Evolutionary conservation across 129 eudicot species (phyloP), one percentile per base, ranked within the genome.

Genomic region (Oenanthe sinensis): DNA sequence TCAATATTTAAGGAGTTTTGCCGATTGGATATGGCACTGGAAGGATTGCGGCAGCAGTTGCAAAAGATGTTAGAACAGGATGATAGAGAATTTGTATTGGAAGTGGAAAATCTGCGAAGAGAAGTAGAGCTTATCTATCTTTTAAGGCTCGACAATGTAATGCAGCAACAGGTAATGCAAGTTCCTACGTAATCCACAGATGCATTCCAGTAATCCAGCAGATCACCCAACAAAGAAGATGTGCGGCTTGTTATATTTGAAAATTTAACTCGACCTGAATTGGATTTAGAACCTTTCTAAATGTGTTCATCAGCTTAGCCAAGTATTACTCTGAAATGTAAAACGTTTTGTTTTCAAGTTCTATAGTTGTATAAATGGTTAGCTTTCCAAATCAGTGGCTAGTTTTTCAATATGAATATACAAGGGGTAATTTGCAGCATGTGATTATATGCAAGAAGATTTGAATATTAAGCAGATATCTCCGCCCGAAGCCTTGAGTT

Each of bases 31-130:
- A 90, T 77, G 73, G 93, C 87, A 42, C 72, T 94, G 77, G 90
- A 85, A 79, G 90, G 84, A 63, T 87, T 84, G 92, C 86, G 87
- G 80, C 78, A 71, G 77, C 96, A 86, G 45, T 85, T 93, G 65
- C 85, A 88, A 55, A 82, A 49, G 75, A 81, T 85, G 77, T 45
- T 47, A 67, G 91, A 86, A 8, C 90, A 85, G 70, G 58, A 84
- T 76, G 80, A 75, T 52, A 75, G 75, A 48, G 98, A 90, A 69
- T 91, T 84, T 80, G 98, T 96, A 5, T 40, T 48, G 72, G 98
- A 94, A 55, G 84, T 94, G 40, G 93, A 91, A 81, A 87, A 81
- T 82, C 92, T 94, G 81, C 87, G 98, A 26, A 82, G 81, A 82
- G 97, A 94, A 86, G 97, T 94, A 69, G 84, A 85, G 77, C 80